These are phyloP conservation scores for Buddleja alternifolia DNA, from an alignment of 257 asterid genomes.

Conservation along the genomic window DNA sequence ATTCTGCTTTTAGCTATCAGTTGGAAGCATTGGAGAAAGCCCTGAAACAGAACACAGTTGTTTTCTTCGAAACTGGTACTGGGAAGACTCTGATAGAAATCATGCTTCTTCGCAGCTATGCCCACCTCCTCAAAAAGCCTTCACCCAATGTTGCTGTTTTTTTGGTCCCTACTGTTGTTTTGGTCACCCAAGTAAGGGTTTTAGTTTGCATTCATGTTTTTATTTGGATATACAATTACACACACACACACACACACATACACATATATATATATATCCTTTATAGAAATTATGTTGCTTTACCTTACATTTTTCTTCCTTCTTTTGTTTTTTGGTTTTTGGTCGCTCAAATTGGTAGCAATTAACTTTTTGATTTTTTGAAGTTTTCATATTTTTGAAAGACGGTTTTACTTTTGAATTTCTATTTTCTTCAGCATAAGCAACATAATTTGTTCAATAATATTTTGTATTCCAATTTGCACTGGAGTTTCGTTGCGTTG, in stretches of 20 bases:
- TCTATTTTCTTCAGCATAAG: not conserved
- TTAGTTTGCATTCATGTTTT: slow-evolving; percentile 6
- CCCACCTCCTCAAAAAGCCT: slow-evolving; percentile 60
- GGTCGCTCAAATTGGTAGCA: not conserved
- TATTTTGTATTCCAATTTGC: slow-evolving; percentile 4
- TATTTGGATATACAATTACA: not conserved
- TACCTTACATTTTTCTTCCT: too few species aligned
- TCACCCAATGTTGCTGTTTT: slow-evolving; percentile 65
- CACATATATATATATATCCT: too few species aligned
- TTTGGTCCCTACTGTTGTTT: slow-evolving; percentile 81
- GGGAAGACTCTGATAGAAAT: slow-evolving; percentile 81
- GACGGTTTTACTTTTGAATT: not conserved
- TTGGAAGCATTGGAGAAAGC: slow-evolving; percentile 80
- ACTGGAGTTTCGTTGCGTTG: not conserved
- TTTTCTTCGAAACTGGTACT: slow-evolving; percentile 79
- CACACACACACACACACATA: too few species aligned
- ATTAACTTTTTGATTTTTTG: not conserved
- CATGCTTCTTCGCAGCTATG: slow-evolving; percentile 81
- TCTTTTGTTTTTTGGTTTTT: too few species aligned
- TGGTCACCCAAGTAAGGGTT: slow-evolving; percentile 63
- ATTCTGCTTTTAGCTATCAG: slow-evolving; percentile 62
- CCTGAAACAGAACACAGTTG: slow-evolving; percentile 66
- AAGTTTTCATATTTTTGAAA: not conserved
- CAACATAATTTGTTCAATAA: not conserved
- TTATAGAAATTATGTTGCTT: too few species aligned